Percentiles rank a stretch among this genome's conserved stretches.
Evolutionary conservation across 2,329 filamentous ascomycete genomes (phyloP).

Genomic region (Pseudocercospora fuligena): DNA sequence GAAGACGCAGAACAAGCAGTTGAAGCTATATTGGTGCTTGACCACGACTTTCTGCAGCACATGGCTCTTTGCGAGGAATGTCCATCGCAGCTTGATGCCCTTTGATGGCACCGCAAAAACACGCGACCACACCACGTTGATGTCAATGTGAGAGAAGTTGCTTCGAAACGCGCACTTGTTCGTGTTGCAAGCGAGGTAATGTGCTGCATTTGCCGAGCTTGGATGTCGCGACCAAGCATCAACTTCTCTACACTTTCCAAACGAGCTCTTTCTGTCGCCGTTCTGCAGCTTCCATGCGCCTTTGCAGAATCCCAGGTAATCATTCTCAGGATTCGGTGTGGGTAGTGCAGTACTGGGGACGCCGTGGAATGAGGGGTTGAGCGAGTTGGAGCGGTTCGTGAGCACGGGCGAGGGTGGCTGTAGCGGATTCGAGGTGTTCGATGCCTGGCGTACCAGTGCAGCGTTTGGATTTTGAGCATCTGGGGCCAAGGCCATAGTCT

Average conservation of each 20-base stretch:
- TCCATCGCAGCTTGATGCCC: slow-evolving; percentile 52
- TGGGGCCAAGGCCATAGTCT: slow-evolving; percentile 28
- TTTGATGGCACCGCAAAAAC: slow-evolving; percentile 31
- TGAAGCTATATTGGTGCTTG: slow-evolving; percentile 43
- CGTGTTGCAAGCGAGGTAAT: slow-evolving; percentile 46
- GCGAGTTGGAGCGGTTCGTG: slow-evolving; percentile 27
- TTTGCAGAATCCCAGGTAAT: slow-evolving; percentile 52
- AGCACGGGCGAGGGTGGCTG: slow-evolving; percentile 25
- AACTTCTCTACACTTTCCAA: slow-evolving; percentile 37
- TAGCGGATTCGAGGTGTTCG: slow-evolving; percentile 10
- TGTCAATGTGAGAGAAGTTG: slow-evolving; percentile 41
- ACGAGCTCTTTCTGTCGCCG: slow-evolving; percentile 37
- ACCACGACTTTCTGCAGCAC: slow-evolving; percentile 43
- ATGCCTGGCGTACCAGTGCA: slow-evolving; percentile 2
- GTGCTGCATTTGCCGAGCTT: slow-evolving; percentile 30
- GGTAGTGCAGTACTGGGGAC: slow-evolving; percentile 29
- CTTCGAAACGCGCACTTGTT: slow-evolving; percentile 52
- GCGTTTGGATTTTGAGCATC: slow-evolving; percentile 12
- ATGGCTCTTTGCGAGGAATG: slow-evolving; percentile 55
- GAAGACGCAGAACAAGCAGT: slow-evolving; percentile 55
- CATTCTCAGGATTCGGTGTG: slow-evolving; percentile 39
- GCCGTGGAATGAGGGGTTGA: slow-evolving; percentile 15
- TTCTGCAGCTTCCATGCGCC: slow-evolving; percentile 49
- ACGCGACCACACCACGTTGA: slow-evolving; percentile 37
- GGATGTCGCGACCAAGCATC: slow-evolving; percentile 36